Conservation (phyloP, 2,329 filamentous ascomycete genomes). For the Aspergillus novoparasiticus region DNA sequence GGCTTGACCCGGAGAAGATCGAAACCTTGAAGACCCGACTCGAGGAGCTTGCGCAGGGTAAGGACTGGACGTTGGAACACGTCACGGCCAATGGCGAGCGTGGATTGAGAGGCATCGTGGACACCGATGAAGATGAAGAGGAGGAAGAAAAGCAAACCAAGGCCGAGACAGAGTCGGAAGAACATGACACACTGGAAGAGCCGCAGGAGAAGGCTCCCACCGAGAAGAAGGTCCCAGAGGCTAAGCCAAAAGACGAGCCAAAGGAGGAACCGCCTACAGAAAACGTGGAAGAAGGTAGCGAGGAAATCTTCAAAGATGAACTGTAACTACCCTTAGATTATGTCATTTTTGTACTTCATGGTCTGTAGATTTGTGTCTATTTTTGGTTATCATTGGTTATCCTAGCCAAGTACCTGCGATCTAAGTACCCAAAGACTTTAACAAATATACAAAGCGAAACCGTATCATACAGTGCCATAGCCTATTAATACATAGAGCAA, state of each 20-base stretch:
- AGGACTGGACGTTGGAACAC: conserved; percentile 79
- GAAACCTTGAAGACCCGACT: conserved; percentile 70
- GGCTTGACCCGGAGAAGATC: conserved; percentile 67
- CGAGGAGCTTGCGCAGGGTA: conserved; percentile 67
- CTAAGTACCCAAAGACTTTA: background rate
- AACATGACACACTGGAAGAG: background rate
- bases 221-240: conserved; percentile 18
- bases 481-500: background rate
- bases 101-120: conserved; percentile 72
- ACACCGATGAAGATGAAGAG: conserved; percentile 58
- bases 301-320: conserved; percentile 46
- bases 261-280: conserved; percentile 13
- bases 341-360: background rate
- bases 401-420: no score
- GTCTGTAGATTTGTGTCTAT: background rate
- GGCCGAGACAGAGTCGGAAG: conserved; percentile 15
- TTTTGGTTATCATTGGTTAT: background rate
- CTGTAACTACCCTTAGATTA: conserved; percentile 22
- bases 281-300: conserved; percentile 32
- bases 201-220: conserved; percentile 7
- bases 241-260: background rate
- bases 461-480: background rate
- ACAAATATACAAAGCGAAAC: background rate
- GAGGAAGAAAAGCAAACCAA: conserved; percentile 11
- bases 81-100: conserved; percentile 68